Evolutionary conservation across 768 basidiomycete genomes (phyloP).

Genomic region (Amyloporia xantha): DNA sequence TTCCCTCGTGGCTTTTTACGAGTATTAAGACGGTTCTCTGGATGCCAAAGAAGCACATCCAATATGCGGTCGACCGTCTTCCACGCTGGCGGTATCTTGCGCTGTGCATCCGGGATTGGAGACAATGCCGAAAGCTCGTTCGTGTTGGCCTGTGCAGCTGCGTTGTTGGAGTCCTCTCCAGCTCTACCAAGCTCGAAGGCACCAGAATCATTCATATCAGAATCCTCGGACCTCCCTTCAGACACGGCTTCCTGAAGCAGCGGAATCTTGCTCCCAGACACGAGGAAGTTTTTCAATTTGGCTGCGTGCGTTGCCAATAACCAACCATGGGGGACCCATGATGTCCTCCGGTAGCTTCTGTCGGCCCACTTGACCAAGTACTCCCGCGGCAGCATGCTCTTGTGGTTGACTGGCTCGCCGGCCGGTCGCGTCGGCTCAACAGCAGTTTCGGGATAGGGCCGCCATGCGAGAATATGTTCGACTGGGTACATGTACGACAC

Average conservation of each 20-base stretch:
- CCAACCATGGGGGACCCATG: constrained; percentile 96
- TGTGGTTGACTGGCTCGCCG: constrained; percentile 44
- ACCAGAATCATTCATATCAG: constrained; percentile 16
- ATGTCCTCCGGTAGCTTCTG: constrained; percentile 67
- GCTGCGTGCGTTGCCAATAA: constrained; percentile 55
- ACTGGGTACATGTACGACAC: constrained; percentile 58
- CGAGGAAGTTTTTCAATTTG: constrained; percentile 75
- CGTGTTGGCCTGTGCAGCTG: constrained; percentile 26
- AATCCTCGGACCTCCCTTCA: constrained; percentile 26
- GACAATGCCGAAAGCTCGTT: constrained; percentile 20
- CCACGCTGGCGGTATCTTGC: constrained; percentile 73
- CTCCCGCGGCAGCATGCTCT: constrained; percentile 68
- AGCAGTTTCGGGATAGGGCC: constrained; percentile 67
- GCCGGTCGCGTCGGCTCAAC: constrained; percentile 39
- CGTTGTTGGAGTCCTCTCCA: constrained; percentile 16
- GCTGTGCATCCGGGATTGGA: constrained; percentile 64
- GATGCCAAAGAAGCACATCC: constrained; percentile 65
- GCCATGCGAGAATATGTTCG: constrained; percentile 90
- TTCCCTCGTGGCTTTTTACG: constrained; percentile 21
- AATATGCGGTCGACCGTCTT: constrained; percentile 89
- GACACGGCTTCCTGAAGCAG: constrained; percentile 45
- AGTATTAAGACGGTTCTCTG: constrained; percentile 23
- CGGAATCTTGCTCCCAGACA: constrained; percentile 59
- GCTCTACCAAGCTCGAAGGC: constrained; percentile 38
- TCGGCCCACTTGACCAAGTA: constrained; percentile 89